Percentiles rank a stretch among this genome's conserved stretches.
phyloP scores from a whole-genome alignment of 2,329 filamentous ascomycete species.

The Pezicula neosporulosa region DNA sequence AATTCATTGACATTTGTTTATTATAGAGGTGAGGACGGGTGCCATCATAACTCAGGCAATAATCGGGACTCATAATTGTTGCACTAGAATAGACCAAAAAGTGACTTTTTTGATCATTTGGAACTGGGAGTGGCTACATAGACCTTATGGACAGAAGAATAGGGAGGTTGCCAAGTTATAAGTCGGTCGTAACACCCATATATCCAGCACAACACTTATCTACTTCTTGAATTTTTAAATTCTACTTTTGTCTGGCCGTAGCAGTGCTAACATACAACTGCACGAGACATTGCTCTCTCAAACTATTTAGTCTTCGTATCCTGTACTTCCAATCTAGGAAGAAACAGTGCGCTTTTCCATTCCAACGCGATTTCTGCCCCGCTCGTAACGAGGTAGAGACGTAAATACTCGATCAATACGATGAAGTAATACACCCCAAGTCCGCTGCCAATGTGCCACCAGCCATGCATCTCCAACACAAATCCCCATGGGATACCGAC shows the following conservation, averaged over 20 bases:
- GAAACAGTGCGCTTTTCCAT: neutral
- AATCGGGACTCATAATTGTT: no score
- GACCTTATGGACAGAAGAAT: no score
- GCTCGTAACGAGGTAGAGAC: neutral
- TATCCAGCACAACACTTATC: no score
- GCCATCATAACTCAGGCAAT: neutral
- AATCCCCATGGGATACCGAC: conserved; percentile 11
- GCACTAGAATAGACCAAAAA: no score
- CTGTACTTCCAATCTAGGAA: neutral
- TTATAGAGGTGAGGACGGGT: neutral
- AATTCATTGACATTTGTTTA: neutral
- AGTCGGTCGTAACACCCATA: no score
- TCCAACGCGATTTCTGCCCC: neutral
- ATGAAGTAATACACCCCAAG: conserved; percentile 11
- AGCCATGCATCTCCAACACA: conserved; percentile 9
- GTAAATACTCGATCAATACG: conserved; percentile 11
- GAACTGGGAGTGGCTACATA: no score
- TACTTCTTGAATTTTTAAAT: no score
- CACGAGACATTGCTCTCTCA: neutral
- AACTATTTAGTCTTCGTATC: neutral
- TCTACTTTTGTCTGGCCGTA: no score
- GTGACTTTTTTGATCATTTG: no score
- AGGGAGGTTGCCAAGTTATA: no score
- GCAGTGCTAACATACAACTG: neutral
- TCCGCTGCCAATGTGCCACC: conserved; percentile 11